Percentiles rank a stretch among this genome's conserved stretches.
These are phyloP conservation scores for Harringtonia aguacate DNA, from an alignment of 2,329 filamentous ascomycete species.

Conservation along the genomic window DNA sequence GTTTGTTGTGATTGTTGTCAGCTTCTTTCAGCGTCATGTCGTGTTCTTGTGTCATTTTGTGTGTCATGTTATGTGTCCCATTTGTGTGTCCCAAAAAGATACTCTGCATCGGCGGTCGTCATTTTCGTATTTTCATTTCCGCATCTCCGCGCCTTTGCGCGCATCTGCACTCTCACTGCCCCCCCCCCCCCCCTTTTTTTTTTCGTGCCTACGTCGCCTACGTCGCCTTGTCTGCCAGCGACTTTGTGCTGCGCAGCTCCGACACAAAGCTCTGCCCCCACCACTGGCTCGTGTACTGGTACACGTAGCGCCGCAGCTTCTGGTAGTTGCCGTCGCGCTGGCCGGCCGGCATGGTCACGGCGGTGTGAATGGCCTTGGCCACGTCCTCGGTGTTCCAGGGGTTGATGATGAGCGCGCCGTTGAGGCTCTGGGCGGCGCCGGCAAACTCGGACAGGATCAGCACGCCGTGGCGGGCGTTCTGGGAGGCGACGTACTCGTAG, in stretches of 20 bases:
- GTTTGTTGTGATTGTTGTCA: too few species aligned
- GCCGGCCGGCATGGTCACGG: constrained; percentile 92
- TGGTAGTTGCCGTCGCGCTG: constrained; percentile 78
- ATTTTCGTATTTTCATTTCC: too few species aligned
- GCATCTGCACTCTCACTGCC: too few species aligned
- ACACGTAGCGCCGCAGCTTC: constrained; percentile 89
- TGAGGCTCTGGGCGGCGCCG: constrained; percentile 87
- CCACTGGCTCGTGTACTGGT: constrained; percentile 95
- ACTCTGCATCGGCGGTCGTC: too few species aligned
- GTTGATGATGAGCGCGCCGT: constrained; percentile 89
- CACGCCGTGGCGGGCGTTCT: constrained; percentile 80
- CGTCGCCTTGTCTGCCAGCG: background rate
- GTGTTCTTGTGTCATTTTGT: too few species aligned
- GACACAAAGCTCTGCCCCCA: constrained; percentile 91
- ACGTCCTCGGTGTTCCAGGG: constrained; percentile 98
- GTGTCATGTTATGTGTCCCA: too few species aligned
- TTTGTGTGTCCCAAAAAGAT: too few species aligned
- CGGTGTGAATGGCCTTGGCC: constrained; percentile 84
- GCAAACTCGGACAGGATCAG: constrained; percentile 97
- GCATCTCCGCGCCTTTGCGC: too few species aligned
- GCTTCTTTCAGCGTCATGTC: too few species aligned
- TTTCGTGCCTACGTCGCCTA: background rate
- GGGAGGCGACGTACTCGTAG: constrained; percentile 95
- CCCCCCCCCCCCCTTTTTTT: background rate
- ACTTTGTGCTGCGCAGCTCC: constrained; percentile 43